Percentiles rank a stretch among this genome's conserved stretches.
Evolutionary conservation across 2,329 filamentous ascomycete species (phyloP).

Genomic region (Diaporthe citriasiana): DNA sequence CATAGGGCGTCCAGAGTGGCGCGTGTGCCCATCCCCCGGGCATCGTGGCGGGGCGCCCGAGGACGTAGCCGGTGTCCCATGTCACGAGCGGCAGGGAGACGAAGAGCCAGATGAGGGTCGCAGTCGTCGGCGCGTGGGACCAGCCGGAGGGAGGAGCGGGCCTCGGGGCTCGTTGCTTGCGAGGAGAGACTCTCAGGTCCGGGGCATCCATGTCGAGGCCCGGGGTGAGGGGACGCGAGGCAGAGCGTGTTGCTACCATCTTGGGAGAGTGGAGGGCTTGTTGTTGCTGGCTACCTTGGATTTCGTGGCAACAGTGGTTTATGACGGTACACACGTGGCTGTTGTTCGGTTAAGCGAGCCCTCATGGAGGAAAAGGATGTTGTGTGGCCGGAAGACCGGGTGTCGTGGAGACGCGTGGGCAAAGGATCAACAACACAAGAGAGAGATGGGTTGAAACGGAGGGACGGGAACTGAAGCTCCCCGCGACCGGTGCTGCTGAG

Average conservation of each 20-base stretch:
- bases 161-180: constrained; percentile 30
- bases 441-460: constrained; percentile 22
- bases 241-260: constrained; percentile 43
- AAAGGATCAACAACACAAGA: constrained; percentile 1
- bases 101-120: constrained; percentile 77
- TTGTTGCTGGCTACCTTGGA: neutral
- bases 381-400: neutral
- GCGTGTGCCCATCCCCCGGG: constrained; percentile 79
- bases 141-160: constrained; percentile 48
- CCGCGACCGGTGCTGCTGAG: neutral
- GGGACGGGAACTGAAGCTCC: constrained; percentile 24
- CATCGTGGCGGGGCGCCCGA: constrained; percentile 86
- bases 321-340: neutral
- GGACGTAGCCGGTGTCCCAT: constrained; percentile 86
- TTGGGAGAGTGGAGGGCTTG: neutral
- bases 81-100: constrained; percentile 82
- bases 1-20: constrained; percentile 83
- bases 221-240: constrained; percentile 36
- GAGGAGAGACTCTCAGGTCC: constrained; percentile 29
- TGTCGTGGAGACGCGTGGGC: neutral
- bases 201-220: constrained; percentile 33
- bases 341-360: neutral
- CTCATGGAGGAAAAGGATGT: constrained; percentile 9
- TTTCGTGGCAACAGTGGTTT: neutral
- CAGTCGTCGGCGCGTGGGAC: constrained; percentile 61